Base-by-base conservation (phyloP, 2,329 filamentous ascomycete genomes). In the Metarhizium guizhouense region DNA sequence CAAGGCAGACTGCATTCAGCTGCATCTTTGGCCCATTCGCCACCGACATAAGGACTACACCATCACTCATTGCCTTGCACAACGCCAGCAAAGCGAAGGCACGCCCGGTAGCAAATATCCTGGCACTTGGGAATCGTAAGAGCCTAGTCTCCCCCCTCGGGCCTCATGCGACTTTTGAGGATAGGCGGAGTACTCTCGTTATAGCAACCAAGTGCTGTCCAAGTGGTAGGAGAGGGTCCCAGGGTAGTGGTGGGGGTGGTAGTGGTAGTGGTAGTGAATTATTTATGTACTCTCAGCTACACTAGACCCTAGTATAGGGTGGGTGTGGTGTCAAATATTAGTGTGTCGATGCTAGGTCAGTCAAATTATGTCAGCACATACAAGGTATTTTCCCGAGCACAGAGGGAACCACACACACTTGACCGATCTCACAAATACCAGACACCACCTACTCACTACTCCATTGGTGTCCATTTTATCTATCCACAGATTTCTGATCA, bases 131-230 rank as follows among this genome's bases (percentile, higher is more conserved):
- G 16, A 14, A 43, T n/a, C 16, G 8, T n/a, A n/a, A 43, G 40
- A 14, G 16, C 8, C 8, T 7, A n/a, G 16, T 43, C 40, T n/a
- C n/a, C n/a, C n/a, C n/a, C n/a, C 5, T n/a, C 40, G n/a, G 10
- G 8, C 6, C 40, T n/a, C 8, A n/a, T 14, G 8, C 16, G 8
- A 5, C 16, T 43, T 14, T 43, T 14, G 8, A 43, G 16, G 16
- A 43, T 14, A 5, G 40, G 40, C 5, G 5, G 16, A 7, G 34
- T 38, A 13, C 5, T 14, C 6, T 51, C 38, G 42, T 51, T 49
- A 25, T 56, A 58, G 54, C 56, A 58, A 32, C 56, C 56, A 29
- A 54, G 14, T 51, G 54, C 45, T 10, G 14, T 54, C 56, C 54
- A 58, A 10, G 54, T 51, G 20, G 56, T 54, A 20, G 54, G 56